Evolutionary conservation across 805 yeast species (phyloP).

Genomic region (Pichia cabralensis): DNA sequence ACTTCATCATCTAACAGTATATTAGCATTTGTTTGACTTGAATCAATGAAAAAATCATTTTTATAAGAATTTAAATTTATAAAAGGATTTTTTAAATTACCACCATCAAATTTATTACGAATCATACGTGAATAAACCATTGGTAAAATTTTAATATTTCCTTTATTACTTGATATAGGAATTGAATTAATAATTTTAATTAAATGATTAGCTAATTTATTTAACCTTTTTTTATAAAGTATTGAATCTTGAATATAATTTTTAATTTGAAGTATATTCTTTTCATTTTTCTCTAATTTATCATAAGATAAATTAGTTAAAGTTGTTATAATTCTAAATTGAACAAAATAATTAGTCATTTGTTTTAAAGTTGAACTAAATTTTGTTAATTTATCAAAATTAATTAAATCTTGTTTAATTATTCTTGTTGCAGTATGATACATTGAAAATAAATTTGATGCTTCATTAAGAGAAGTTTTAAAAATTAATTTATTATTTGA

Average conservation of each 20-base stretch:
- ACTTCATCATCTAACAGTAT: conserved; percentile 42
- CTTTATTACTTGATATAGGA: background rate
- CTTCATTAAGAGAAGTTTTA: conserved; percentile 40
- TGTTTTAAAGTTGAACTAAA: conserved; percentile 42
- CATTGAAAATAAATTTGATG: conserved; percentile 42
- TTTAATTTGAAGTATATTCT: background rate
- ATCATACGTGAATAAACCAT: conserved; percentile 63
- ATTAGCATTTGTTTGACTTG: conserved; percentile 21
- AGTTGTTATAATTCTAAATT: conserved; percentile 42
- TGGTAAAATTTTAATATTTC: conserved; percentile 33
- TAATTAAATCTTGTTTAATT: conserved; percentile 39
- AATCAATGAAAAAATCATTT: conserved; percentile 25
- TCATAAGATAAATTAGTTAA: conserved; percentile 2
- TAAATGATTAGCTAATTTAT: conserved; percentile 3
- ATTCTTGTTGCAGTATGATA: conserved; percentile 49
- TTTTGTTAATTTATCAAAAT: conserved; percentile 35
- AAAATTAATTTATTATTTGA: conserved; percentile 44
- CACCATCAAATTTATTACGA: conserved; percentile 59
- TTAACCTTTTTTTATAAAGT: background rate
- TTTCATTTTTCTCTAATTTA: conserved; percentile 1
- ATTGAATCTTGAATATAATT: conserved; percentile 2
- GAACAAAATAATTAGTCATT: conserved; percentile 46
- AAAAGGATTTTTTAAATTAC: conserved; percentile 71
- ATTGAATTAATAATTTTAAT: background rate
- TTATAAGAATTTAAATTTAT: conserved; percentile 20